phyloP scores from a whole-genome alignment of 345 rosid species.

The Gossypioides kirkii region DNA sequence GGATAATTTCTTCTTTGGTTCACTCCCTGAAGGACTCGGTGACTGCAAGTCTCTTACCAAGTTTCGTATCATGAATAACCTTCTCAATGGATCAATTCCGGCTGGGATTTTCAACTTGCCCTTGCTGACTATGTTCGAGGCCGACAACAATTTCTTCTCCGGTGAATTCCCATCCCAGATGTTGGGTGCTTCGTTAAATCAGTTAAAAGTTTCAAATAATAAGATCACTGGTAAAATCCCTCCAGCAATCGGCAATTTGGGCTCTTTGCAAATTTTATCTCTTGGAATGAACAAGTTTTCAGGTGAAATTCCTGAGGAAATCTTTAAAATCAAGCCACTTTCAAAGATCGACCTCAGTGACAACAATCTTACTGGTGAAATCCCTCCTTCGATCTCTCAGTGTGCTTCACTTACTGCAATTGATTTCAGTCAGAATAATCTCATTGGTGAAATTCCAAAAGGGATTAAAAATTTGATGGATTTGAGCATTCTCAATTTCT shows the following conservation, averaged over 20 bases:
- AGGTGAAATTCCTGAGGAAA: constrained; percentile 51
- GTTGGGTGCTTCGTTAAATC: constrained; percentile 43
- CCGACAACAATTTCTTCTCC: constrained; percentile 55
- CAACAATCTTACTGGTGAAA: constrained; percentile 57
- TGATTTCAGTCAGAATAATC: constrained; percentile 64
- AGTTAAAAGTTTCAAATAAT: constrained; percentile 48
- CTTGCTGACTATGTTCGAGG: constrained; percentile 35
- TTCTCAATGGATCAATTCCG: constrained; percentile 60
- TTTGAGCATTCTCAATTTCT: constrained; percentile 59
- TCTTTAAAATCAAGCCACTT: constrained; percentile 45
- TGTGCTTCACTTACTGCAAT: constrained; percentile 45
- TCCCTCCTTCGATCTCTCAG: constrained; percentile 45
- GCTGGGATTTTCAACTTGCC: constrained; percentile 67
- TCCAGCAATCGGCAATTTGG: constrained; percentile 48
- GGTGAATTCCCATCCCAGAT: constrained; percentile 65
- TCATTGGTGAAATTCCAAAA: constrained; percentile 58
- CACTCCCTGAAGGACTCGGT: constrained; percentile 66
- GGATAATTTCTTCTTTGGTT: constrained; percentile 65
- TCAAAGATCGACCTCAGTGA: constrained; percentile 43
- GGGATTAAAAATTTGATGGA: constrained; percentile 41
- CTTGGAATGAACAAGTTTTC: constrained; percentile 51
- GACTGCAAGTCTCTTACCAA: constrained; percentile 54
- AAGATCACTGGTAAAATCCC: constrained; percentile 65
- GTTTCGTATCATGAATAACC: constrained; percentile 50
- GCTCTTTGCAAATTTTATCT: constrained; percentile 32